These are phyloP conservation scores for Phytopythium helicoides DNA, from an alignment of 352 stramenopile species.

Conservation along the genomic window DNA sequence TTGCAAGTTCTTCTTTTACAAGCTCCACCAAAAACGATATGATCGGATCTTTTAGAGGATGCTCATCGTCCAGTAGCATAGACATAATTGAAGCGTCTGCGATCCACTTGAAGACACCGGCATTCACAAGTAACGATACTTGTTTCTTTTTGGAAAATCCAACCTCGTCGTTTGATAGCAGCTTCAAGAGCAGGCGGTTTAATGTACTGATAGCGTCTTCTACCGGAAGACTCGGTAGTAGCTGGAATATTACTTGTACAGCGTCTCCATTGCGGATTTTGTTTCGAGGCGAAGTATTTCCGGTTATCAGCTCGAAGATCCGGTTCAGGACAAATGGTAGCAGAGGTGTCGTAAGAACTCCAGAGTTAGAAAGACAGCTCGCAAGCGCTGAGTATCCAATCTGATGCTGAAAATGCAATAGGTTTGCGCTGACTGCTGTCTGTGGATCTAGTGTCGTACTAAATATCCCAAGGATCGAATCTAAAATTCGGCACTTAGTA, in stretches of 20 bases:
- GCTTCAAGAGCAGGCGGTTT: slow-evolving; percentile 38
- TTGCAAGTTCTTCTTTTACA: slow-evolving; percentile 44
- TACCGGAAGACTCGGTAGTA: slow-evolving; percentile 37
- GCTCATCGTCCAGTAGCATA: slow-evolving; percentile 28
- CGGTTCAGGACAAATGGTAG: slow-evolving; percentile 38
- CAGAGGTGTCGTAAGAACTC: slow-evolving; percentile 35
- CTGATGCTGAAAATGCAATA: slow-evolving; percentile 39
- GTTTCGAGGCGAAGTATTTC: slow-evolving; percentile 22
- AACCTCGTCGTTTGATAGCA: slow-evolving; percentile 39
- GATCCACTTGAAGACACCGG: slow-evolving; percentile 61
- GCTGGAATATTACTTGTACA: slow-evolving; percentile 44
- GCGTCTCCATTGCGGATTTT: slow-evolving; percentile 63
- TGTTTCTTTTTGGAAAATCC: slow-evolving; percentile 51
- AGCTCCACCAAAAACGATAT: slow-evolving; percentile 41
- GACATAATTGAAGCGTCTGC: slow-evolving; percentile 29
- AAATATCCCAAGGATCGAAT: slow-evolving; percentile 49
- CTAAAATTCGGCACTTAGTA: slow-evolving; percentile 37
- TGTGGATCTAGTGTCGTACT: slow-evolving; percentile 41
- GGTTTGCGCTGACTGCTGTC: slow-evolving; percentile 18
- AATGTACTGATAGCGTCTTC: slow-evolving; percentile 27
- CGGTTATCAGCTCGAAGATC: slow-evolving; percentile 60
- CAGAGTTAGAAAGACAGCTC: slow-evolving; percentile 54
- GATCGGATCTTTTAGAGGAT: slow-evolving; percentile 30
- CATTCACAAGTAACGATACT: slow-evolving; percentile 37
- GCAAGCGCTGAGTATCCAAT: slow-evolving; percentile 46